Conservation (phyloP, 441 rosid genomes). For the Erodium moschatum region DNA sequence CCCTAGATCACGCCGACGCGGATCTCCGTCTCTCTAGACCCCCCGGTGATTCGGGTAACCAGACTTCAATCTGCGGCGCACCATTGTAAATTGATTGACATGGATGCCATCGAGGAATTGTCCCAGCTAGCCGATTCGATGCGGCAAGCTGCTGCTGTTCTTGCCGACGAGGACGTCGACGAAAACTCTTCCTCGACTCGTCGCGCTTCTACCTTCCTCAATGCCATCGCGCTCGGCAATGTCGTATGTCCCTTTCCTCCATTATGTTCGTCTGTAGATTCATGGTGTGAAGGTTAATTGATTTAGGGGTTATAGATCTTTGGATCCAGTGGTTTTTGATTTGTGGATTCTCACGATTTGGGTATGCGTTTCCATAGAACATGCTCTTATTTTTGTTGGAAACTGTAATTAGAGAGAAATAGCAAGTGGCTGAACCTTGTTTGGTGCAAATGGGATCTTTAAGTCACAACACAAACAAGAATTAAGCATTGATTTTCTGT, state of each 20-base stretch:
- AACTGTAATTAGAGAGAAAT: no score
- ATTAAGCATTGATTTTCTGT: background rate
- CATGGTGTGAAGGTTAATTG: background rate
- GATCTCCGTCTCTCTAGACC: background rate
- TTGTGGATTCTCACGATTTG: background rate
- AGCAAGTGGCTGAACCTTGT: no score
- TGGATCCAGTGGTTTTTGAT: constrained; percentile 7
- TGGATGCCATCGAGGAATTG: constrained; percentile 95
- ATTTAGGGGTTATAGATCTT: constrained; percentile 8
- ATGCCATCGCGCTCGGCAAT: constrained; percentile 76
- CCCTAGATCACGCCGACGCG: constrained; percentile 5
- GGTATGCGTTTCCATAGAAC: background rate
- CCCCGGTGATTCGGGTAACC: background rate
- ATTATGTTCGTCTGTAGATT: background rate
- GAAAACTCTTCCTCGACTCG: constrained; percentile 44
- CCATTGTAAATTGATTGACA: constrained; percentile 11
- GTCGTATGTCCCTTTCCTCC: constrained; percentile 64
- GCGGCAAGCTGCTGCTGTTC: constrained; percentile 67
- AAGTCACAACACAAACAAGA: background rate
- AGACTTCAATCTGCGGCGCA: background rate
- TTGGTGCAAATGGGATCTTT: background rate
- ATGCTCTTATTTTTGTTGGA: background rate
- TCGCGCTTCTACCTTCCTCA: constrained; percentile 64
- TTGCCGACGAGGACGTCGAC: constrained; percentile 81
- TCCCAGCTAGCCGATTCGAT: constrained; percentile 68